phyloP scores from a whole-genome alignment of 148 eudicot genomes.

The Vaccinium myrtillus region DNA sequence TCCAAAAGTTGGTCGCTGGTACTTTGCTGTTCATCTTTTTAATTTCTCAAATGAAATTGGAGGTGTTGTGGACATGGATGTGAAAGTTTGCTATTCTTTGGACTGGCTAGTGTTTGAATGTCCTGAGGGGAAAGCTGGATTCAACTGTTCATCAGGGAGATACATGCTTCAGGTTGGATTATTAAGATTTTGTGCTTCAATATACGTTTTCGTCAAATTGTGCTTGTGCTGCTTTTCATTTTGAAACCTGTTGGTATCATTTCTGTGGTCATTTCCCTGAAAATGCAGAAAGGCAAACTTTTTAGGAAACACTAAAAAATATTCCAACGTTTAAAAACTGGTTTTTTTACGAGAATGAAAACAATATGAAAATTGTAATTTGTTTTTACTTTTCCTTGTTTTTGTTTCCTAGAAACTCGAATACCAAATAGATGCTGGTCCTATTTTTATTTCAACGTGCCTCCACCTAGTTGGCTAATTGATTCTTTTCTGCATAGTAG shows the following conservation, averaged over 20 bases:
- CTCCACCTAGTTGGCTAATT: conserved; percentile 5
- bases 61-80: conserved; percentile 21
- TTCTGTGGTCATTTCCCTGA: background rate
- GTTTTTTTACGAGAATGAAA: background rate
- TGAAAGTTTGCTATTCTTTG: conserved; percentile 60
- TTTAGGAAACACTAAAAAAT: background rate
- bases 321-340: background rate
- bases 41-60: conserved; percentile 32
- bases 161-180: conserved; percentile 72
- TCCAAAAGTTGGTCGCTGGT: conserved; percentile 88
- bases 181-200: background rate
- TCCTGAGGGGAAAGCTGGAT: conserved; percentile 71
- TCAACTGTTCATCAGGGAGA: conserved; percentile 63
- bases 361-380: background rate
- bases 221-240: background rate
- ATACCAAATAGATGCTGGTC: background rate
- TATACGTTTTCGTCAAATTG: background rate
- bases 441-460: background rate
- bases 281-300: background rate
- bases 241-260: background rate
- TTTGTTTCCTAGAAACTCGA: background rate
- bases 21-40: conserved; percentile 47
- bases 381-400: background rate
- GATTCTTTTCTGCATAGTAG: background rate
- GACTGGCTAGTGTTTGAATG: conserved; percentile 62